phyloP scores from a whole-genome alignment of 257 asterid genomes.

The Paraleonurus japonicus region DNA sequence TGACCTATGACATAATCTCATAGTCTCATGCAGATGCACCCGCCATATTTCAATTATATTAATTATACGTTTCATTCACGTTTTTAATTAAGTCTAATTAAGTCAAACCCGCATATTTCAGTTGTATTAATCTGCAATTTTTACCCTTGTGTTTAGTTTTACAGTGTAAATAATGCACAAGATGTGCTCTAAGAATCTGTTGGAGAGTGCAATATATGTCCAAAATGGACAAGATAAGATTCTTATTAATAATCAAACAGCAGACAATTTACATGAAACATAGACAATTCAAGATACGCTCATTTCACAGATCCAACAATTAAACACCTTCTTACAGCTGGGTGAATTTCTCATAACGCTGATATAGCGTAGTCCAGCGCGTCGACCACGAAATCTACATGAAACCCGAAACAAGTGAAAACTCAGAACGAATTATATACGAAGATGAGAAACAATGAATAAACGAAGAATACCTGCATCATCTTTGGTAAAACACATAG shows the following conservation, averaged over 20 bases:
- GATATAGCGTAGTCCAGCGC: constrained; percentile 78
- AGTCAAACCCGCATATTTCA: too few species aligned
- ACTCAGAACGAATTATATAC: neutral
- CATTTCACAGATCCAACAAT: neutral
- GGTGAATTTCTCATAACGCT: constrained; percentile 50
- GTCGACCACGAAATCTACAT: constrained; percentile 87
- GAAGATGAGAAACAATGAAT: neutral
- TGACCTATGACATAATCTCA: too few species aligned
- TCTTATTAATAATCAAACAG: neutral
- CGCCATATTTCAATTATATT: too few species aligned
- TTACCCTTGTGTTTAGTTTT: too few species aligned
- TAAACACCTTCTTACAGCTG: neutral
- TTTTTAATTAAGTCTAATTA: too few species aligned
- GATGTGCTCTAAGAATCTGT: too few species aligned
- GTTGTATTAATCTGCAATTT: too few species aligned
- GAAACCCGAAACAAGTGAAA: neutral
- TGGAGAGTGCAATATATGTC: too few species aligned
- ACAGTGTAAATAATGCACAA: too few species aligned
- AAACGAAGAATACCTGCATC: constrained; percentile 74
- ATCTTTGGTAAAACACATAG: constrained; percentile 84
- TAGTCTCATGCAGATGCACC: too few species aligned
- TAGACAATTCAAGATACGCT: neutral
- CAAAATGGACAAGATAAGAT: neutral
- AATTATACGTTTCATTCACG: too few species aligned
- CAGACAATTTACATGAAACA: neutral